These are phyloP conservation scores for Triticum aestivum DNA, from an alignment of 176 grass and related monocot species.

Conservation along the genomic window IWGSC_CS_RefSeq_v2.1 NC_057805.1:428813925-428814424, in stretches of 20 bases:
- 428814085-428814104: not conserved
- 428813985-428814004: not conserved
- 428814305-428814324: conserved; percentile 9
- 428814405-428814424: conserved; percentile 70
- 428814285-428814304: conserved; percentile 47
- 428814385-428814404: conserved; percentile 65
- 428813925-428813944: too few species aligned
- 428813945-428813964: too few species aligned
- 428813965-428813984: too few species aligned
- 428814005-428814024: not conserved
- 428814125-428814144: not conserved
- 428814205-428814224: conserved; percentile 24
- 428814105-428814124: not conserved
- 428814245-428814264: conserved; percentile 46
- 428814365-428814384: conserved; percentile 23
- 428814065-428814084: not conserved
- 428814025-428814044: not conserved
- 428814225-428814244: conserved; percentile 20
- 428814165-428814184: conserved; percentile 7
- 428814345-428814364: conserved; percentile 29
- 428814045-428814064: not conserved
- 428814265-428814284: conserved; percentile 49
- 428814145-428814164: not conserved
- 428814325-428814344: conserved; percentile 40
- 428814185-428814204: conserved; percentile 19